Evolutionary conservation across 2,329 filamentous ascomycete genomes (phyloP).

Genomic region (Sordariomycetes sp.): DNA sequence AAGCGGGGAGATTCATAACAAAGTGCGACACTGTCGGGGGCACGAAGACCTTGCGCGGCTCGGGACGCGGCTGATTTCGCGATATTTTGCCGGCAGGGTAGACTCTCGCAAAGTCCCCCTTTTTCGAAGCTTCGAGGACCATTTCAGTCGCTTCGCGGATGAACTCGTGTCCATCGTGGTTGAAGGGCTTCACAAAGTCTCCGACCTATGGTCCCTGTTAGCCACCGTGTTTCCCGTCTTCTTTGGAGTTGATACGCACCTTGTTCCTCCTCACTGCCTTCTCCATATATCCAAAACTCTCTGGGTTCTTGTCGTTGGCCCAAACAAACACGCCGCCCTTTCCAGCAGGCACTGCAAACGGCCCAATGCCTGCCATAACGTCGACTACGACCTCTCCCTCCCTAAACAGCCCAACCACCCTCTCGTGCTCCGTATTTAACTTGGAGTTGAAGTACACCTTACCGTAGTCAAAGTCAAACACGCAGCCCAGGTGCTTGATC

Average conservation of each 20-base stretch:
- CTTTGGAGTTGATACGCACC: constrained; percentile 31
- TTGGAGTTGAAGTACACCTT: constrained; percentile 98
- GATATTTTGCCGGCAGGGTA: constrained; percentile 26
- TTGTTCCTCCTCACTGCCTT: constrained; percentile 72
- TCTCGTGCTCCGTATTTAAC: constrained; percentile 79
- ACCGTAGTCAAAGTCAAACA: constrained; percentile 88
- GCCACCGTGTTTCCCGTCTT: not conserved
- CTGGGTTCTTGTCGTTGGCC: constrained; percentile 95
- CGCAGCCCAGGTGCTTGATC: constrained; percentile 71
- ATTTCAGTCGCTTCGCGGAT: constrained; percentile 61
- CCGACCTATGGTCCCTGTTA: constrained; percentile 33
- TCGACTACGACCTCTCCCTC: constrained; percentile 88
- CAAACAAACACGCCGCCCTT: constrained; percentile 87
- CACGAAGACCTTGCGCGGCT: constrained; percentile 36
- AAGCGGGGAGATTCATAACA: constrained; percentile 94
- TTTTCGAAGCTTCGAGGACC: constrained; percentile 40
- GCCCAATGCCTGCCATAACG: constrained; percentile 94
- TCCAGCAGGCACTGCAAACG: constrained; percentile 86
- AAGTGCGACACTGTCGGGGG: constrained; percentile 83
- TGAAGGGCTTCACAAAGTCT: constrained; percentile 68
- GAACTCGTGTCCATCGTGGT: constrained; percentile 73
- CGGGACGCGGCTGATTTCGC: constrained; percentile 20
- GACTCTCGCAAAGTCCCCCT: constrained; percentile 45
- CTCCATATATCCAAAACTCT: constrained; percentile 66
- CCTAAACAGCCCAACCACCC: constrained; percentile 66